These are phyloP conservation scores for Haematococcus sp. DNA, from an alignment of 139 green algal genomes.

Conservation along the genomic window DNA sequence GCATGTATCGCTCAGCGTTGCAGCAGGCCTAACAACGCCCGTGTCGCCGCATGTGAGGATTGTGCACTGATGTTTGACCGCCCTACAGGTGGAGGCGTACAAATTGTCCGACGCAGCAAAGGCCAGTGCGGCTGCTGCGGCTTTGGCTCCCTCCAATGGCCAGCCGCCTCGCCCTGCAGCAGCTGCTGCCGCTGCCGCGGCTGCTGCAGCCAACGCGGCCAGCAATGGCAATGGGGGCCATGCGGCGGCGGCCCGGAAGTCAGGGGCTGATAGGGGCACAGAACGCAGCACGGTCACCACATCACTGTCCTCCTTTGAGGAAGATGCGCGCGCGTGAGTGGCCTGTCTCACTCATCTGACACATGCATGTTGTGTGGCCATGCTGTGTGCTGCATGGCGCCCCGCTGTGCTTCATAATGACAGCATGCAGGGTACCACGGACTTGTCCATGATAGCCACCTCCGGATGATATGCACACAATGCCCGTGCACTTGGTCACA, in stretches of 20 bases:
- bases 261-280: too few relatives aligned
- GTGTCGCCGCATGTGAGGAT: too few relatives aligned
- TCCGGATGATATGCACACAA: too few relatives aligned
- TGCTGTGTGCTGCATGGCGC: not conserved
- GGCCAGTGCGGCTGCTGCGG: not conserved
- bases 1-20: too few relatives aligned
- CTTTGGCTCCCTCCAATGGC: not conserved
- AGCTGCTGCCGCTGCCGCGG: constrained; percentile 11
- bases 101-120: constrained; percentile 1
- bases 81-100: constrained; percentile 1
- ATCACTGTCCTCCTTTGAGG: not conserved
- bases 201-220: not conserved
- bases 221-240: not conserved
- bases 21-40: too few relatives aligned
- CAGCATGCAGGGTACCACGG: too few relatives aligned
- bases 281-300: not conserved
- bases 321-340: constrained; percentile 6
- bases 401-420: not conserved
- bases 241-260: not conserved
- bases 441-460: too few relatives aligned
- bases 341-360: not conserved
- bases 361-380: not conserved
- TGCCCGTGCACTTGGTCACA: too few relatives aligned
- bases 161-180: constrained; percentile 13
- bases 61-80: too few relatives aligned